Base-by-base conservation (phyloP, 768 basidiomycete species). In the Symmetrospora coprosmae region DNA sequence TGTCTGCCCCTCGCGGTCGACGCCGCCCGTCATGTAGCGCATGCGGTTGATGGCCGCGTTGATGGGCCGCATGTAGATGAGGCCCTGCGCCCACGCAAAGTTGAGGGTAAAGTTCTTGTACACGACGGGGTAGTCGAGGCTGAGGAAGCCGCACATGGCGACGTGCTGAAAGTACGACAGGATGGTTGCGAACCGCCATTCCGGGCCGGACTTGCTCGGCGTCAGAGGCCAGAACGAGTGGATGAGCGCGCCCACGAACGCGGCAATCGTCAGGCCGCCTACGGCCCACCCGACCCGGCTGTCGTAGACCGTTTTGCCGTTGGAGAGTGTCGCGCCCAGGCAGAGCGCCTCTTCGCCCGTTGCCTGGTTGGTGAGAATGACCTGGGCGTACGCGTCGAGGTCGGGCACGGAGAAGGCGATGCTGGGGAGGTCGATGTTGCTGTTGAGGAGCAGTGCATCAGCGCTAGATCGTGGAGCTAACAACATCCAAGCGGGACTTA, bases 391-490 rank as follows among this genome's bases (percentile, higher is more conserved):
- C 17, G 86, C 89, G 71, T 96, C 89, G 4, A 96, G 77, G 72
- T 99, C 86, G 4, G 92, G 92, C 35, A 99, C 84, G 39, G 76
- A 74, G 72, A 82, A 99, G 0, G 86, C 88, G 50, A 92, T 86
- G 21, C 72, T 72, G 0, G 90, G 89, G n/a, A 91, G 76, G 60
- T 74, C 72, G 35, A 75, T 72, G 21, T 76, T 68, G 39, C 87
- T 74, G 39, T 78, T 77, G 43, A 84, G 71, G 23, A 80, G 41
- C 0, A 65, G 37, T 23, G 23, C 34, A 51, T 51, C 34, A 28
- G 17, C 16, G 16, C 13, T 37, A 9, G 27, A 27, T 4, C 17
- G 19, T 4, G 35, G 37, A 14, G 6, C 19, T 23, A 3, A 16
- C 11, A 31, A 23, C 19, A n/a, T 27, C 21, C 35, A 37, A 37